Percentiles rank a stretch among this genome's conserved stretches.
phyloP scores from a whole-genome alignment of 257 asterid genomes.

The Solanum phureja region DNA sequence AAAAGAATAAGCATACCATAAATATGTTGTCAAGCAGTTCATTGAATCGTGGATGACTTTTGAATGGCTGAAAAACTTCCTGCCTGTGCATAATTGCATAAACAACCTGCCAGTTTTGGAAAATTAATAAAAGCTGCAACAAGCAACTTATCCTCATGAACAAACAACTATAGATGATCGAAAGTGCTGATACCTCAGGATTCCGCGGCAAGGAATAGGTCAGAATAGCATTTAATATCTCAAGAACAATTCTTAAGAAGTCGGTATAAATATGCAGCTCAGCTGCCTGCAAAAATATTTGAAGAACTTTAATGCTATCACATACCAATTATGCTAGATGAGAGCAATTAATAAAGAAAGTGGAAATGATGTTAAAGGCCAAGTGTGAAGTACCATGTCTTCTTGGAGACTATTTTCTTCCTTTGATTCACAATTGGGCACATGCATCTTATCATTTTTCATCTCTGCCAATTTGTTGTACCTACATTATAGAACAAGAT shows the following conservation, averaged over 20 bases:
- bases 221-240: constrained; percentile 71
- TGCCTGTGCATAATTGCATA: constrained; percentile 95
- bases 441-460: constrained; percentile 61
- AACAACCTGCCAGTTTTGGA: constrained; percentile 56
- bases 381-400: constrained; percentile 44
- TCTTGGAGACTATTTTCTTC: constrained; percentile 63
- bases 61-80: constrained; percentile 88
- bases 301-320: background rate
- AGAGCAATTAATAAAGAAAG: background rate
- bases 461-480: constrained; percentile 91
- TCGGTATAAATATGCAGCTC: constrained; percentile 81
- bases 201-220: constrained; percentile 78
- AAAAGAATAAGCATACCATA: constrained; percentile 16
- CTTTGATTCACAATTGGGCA: constrained; percentile 42
- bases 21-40: constrained; percentile 87
- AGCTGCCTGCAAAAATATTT: constrained; percentile 44
- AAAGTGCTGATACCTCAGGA: constrained; percentile 61
- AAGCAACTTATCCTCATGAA: background rate
- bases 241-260: constrained; percentile 85
- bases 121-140: background rate
- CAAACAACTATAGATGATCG: background rate
- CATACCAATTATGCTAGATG: background rate
- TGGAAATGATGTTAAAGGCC: background rate
- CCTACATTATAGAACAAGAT: constrained; percentile 29
- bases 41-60: constrained; percentile 82